Evolutionary conservation across 805 yeast species (phyloP), one percentile per base, ranked within the genome.

Genomic region (Torulaspora quercuum): DNA sequence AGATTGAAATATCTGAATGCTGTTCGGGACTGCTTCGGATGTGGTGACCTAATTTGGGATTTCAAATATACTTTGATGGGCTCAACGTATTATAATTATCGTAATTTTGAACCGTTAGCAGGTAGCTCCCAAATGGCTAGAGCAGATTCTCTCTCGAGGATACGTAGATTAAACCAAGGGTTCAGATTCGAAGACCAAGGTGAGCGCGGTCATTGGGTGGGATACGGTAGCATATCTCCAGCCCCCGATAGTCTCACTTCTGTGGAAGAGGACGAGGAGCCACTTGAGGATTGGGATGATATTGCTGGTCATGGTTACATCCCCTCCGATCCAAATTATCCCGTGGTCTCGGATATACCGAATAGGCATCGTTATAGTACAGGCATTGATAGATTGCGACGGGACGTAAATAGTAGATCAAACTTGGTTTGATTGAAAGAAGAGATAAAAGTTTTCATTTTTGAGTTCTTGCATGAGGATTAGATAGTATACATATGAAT

Each of bases 111-210:
- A 55, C 78, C 95, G 0, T 81, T 80, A 1, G 79, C 83, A 0
- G 47, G 43, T 1, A 38, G 39, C 15, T 24, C 39, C 3, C 51
- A 75, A 28, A 69, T 80, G 18, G 78, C 82, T 2, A 88, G 80
- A 46, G 86, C 88, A 1, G 71, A 72, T n/a, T 72, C 84, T 1
- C 65, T 67, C 11, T 75, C 82, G 3, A 67, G 80, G 44, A 70
- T 73, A 69, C 80, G 80, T 30, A 71, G 94, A 42, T 73, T 90
- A 35, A 78, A 80, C 43, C 82, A 86, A 41, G 99, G 99, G 0
- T 59, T 89, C 38, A 63, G 99, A 28, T 87, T 85, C 57, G 76
- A 78, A 18, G 73, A 78, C 33, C 82, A 84, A 26, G 97, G 97
- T 0, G 72, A 75, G 30, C 76, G 76, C 8, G 85, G 82, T 48